These are phyloP conservation scores for Yarrowia sp. DNA, from an alignment of 805 yeast species.

Conservation along the genomic window DNA sequence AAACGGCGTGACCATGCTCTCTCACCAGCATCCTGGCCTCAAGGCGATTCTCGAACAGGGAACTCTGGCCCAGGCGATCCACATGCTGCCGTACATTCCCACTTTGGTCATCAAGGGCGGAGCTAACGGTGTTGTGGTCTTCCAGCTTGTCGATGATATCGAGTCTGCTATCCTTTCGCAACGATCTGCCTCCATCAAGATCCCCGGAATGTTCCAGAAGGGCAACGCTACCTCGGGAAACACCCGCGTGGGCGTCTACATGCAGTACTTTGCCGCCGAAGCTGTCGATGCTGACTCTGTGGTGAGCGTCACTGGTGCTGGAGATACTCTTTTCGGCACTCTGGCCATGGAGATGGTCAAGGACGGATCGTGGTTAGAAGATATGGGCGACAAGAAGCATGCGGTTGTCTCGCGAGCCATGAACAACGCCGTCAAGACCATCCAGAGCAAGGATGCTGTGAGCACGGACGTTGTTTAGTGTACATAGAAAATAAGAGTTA, in stretches of 20 bases:
- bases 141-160: conserved; percentile 40
- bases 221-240: not conserved
- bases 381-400: conserved; percentile 37
- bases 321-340: conserved; percentile 75
- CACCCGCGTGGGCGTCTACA: conserved; percentile 49
- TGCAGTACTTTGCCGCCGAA: conserved; percentile 59
- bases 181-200: not conserved
- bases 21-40: conserved; percentile 35
- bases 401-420: conserved; percentile 39
- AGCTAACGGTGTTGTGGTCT: conserved; percentile 53
- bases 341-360: conserved; percentile 47
- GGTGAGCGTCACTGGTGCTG: conserved; percentile 81
- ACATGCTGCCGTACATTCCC: conserved; percentile 72
- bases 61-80: conserved; percentile 60
- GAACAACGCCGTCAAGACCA: conserved; percentile 40
- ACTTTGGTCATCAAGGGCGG: conserved; percentile 68
- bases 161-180: conserved; percentile 30
- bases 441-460: conserved; percentile 38
- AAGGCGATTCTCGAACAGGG: conserved; percentile 41
- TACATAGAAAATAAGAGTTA: not conserved
- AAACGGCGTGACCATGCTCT: conserved; percentile 44
- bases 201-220: conserved; percentile 1
- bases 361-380: conserved; percentile 37
- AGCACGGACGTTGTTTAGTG: conserved; percentile 26
- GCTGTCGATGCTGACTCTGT: conserved; percentile 43